These are phyloP conservation scores for Pythium sukuiense DNA, from an alignment of 352 stramenopile species.

Conservation along the genomic window DNA sequence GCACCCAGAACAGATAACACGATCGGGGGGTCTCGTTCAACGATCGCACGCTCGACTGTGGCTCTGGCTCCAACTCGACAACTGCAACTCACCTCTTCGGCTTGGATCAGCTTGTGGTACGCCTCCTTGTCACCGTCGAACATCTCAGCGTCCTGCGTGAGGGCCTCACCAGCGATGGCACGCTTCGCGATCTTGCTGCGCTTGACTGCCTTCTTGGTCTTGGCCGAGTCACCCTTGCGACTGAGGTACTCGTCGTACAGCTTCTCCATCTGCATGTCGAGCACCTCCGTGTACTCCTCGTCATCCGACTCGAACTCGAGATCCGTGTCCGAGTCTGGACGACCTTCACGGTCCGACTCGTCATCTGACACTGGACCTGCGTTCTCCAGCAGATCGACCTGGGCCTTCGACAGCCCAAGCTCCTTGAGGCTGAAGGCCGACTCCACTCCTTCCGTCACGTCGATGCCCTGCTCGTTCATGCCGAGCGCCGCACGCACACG, in stretches of 20 bases:
- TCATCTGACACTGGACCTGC: slow-evolving; percentile 54
- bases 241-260: slow-evolving; percentile 81
- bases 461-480: slow-evolving; percentile 84
- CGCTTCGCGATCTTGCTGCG: slow-evolving; percentile 84
- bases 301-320: slow-evolving; percentile 43
- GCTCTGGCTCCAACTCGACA: background rate
- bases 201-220: slow-evolving; percentile 86
- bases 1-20: slow-evolving; percentile 92
- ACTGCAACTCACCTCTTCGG: slow-evolving; percentile 70
- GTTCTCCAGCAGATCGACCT: slow-evolving; percentile 81
- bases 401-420: slow-evolving; percentile 71
- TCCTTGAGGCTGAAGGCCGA: slow-evolving; percentile 82
- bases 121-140: slow-evolving; percentile 77
- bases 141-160: slow-evolving; percentile 80
- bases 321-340: slow-evolving; percentile 26
- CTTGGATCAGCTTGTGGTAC: slow-evolving; percentile 88
- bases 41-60: background rate
- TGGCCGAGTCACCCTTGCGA: slow-evolving; percentile 73
- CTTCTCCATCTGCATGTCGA: slow-evolving; percentile 86
- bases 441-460: slow-evolving; percentile 70
- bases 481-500: slow-evolving; percentile 75
- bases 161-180: slow-evolving; percentile 72
- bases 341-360: slow-evolving; percentile 13
- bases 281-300: slow-evolving; percentile 74
- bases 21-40: slow-evolving; percentile 56